phyloP scores from a whole-genome alignment of 257 asterid species.

The Knoxia roxburghii region DNA sequence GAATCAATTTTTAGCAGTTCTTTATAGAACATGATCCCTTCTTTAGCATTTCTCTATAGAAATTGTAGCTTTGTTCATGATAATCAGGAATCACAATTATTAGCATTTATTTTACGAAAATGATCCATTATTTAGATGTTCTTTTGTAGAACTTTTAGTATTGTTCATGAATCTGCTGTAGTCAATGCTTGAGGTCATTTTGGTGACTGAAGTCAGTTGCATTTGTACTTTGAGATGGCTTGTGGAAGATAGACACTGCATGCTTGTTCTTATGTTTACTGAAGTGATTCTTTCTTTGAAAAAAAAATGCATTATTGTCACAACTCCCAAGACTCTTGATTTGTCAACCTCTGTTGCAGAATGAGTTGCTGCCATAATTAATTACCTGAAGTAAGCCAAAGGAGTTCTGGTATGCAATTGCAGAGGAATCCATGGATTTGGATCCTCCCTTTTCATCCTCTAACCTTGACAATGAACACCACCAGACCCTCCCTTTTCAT shows the following conservation, averaged over 20 bases:
- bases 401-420: background rate
- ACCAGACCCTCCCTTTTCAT: conserved; percentile 6
- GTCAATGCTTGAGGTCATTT: background rate
- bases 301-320: background rate
- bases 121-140: no score
- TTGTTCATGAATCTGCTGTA: background rate
- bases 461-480: background rate
- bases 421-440: background rate
- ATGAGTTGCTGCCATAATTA: background rate
- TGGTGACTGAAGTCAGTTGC: background rate
- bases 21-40: no score
- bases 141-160: no score
- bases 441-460: background rate
- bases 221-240: background rate
- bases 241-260: no score
- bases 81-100: no score
- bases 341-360: background rate
- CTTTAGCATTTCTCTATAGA: background rate
- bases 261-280: background rate
- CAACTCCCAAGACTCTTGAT: background rate
- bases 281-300: no score
- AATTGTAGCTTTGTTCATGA: no score
- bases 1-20: no score
- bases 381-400: background rate
- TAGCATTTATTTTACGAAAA: no score